phyloP scores from a whole-genome alignment of 1,284 basidiomycete genomes.

The Pascua guehoae region DNA sequence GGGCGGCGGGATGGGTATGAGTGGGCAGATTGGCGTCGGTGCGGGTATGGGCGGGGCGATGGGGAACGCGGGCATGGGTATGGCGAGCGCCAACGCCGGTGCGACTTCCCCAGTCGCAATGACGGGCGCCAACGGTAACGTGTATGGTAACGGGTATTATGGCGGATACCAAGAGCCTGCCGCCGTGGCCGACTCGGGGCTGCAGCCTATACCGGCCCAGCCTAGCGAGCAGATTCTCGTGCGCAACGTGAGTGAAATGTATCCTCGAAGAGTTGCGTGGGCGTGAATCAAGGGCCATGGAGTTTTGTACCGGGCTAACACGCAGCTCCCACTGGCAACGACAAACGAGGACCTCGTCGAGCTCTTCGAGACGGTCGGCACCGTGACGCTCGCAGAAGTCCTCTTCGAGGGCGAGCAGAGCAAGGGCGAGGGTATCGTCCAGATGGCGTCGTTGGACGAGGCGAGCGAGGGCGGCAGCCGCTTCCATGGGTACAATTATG shows the following conservation, averaged over 20 bases:
- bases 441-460: constrained; percentile 82
- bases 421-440: constrained; percentile 91
- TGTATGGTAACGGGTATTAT: constrained; percentile 14
- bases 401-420: constrained; percentile 83
- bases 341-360: constrained; percentile 98
- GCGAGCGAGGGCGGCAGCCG: constrained; percentile 93
- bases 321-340: constrained; percentile 92
- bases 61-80: not conserved
- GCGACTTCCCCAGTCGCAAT: not conserved
- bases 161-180: constrained; percentile 48
- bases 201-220: constrained; percentile 55
- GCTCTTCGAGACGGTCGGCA: constrained; percentile 94
- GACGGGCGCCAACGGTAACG: not conserved
- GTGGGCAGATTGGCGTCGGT: not conserved
- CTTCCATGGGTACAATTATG: constrained; percentile 87
- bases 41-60: not conserved
- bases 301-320: not conserved
- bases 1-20: not conserved
- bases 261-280: not conserved
- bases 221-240: constrained; percentile 97
- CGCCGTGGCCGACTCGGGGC: constrained; percentile 32
- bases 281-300: not conserved
- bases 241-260: constrained; percentile 70
- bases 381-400: constrained; percentile 90
- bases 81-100: not conserved